Conservation (phyloP, 169 alveolate genomes). For the Plasmodium vivax region DNA sequence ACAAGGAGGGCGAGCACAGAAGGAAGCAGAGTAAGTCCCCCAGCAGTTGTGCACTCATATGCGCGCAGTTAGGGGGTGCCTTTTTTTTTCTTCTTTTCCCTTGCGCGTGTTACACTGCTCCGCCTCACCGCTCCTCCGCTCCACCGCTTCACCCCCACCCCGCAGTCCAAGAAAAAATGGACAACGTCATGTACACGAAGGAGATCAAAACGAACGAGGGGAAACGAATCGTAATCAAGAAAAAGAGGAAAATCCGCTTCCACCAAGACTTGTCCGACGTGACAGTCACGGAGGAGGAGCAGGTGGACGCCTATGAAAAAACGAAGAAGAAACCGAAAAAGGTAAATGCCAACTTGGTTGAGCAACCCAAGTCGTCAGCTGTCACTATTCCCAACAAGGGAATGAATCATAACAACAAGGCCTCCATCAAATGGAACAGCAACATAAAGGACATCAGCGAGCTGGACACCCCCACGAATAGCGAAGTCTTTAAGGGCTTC, state of each 20-base stretch:
- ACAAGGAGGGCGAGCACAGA: conserved; percentile 21
- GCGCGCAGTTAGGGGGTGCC: neutral
- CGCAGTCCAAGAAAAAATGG: conserved; percentile 61
- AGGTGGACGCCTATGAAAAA: conserved; percentile 60
- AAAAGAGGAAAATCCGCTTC: conserved; percentile 70
- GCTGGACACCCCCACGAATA: conserved; percentile 70
- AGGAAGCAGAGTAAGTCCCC: conserved; percentile 14
- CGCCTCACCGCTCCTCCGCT: neutral
- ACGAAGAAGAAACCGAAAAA: conserved; percentile 57
- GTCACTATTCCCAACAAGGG: neutral
- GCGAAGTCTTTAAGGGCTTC: conserved; percentile 69
- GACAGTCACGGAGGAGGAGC: conserved; percentile 73
- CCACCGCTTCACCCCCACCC: neutral
- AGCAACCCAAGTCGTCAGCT: neutral
- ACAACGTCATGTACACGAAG: conserved; percentile 69
- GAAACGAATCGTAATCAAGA: conserved; percentile 63
- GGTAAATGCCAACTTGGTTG: conserved; percentile 27
- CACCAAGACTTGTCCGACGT: conserved; percentile 69
- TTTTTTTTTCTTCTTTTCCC: neutral
- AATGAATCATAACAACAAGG: conserved; percentile 46
- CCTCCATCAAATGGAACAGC: conserved; percentile 70
- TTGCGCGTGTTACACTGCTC: neutral
- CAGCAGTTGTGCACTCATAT: neutral
- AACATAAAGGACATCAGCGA: conserved; percentile 72
- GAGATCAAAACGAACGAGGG: conserved; percentile 70